Percentiles rank a stretch among this genome's conserved stretches.
phyloP scores from a whole-genome alignment of 257 asterid species.

The Solanum pimpinellifolium region DNA sequence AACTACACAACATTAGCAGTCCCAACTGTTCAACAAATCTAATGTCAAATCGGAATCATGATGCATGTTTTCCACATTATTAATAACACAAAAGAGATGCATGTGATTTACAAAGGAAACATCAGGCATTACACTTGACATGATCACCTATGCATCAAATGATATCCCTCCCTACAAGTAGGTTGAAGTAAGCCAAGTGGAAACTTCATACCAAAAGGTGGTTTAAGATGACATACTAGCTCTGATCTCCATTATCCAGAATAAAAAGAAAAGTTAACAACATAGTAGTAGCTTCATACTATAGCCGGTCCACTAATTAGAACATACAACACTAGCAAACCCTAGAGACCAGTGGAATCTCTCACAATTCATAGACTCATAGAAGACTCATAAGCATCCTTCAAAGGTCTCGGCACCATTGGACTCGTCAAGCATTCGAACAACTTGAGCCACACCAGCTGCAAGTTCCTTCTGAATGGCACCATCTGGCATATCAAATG shows the following conservation, averaged over 20 bases:
- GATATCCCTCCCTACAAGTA: background rate
- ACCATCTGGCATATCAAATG: slow-evolving; percentile 85
- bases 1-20: background rate
- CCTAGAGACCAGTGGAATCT: background rate
- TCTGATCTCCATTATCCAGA: background rate
- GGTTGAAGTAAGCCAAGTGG: background rate
- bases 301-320: background rate
- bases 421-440: slow-evolving; percentile 67
- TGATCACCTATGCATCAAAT: background rate
- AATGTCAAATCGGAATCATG: background rate
- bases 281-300: background rate
- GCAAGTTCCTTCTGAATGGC: slow-evolving; percentile 62
- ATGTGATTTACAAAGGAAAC: background rate
- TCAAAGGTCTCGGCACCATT: slow-evolving; percentile 39
- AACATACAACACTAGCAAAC: slow-evolving; percentile 1
- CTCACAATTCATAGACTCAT: slow-evolving; percentile 4
- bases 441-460: slow-evolving; percentile 87
- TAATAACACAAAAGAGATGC: background rate
- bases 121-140: background rate
- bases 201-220: background rate
- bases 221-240: background rate
- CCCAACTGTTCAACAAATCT: background rate
- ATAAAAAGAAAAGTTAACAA: background rate
- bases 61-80: background rate
- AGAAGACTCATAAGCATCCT: slow-evolving; percentile 23